Conservation (phyloP, 2,329 filamentous ascomycete genomes). For the Clonostachys solani region DNA sequence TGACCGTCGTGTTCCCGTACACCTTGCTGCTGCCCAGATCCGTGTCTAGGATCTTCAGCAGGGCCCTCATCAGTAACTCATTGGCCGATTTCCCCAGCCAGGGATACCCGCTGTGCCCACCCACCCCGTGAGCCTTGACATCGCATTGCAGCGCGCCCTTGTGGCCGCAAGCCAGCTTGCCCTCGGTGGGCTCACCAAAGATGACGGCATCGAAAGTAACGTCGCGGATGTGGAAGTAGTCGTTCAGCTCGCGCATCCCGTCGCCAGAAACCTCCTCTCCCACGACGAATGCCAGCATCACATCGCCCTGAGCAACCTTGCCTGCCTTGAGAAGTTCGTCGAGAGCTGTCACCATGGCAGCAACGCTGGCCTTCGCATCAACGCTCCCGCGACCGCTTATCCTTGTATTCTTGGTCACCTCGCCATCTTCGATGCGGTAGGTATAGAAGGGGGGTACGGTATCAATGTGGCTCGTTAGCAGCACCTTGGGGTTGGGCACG, state of each 20-base stretch:
- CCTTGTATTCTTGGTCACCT: constrained; percentile 35
- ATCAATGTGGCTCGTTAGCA: constrained; percentile 83
- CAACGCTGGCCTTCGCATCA: constrained; percentile 67
- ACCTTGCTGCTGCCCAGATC: constrained; percentile 72
- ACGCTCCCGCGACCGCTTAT: constrained; percentile 73
- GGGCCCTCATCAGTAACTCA: constrained; percentile 71
- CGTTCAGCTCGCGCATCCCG: constrained; percentile 65
- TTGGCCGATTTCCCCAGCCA: constrained; percentile 85
- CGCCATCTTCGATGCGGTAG: constrained; percentile 52
- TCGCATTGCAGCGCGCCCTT: constrained; percentile 75
- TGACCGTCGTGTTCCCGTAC: constrained; percentile 86
- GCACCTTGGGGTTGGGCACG: constrained; percentile 48
- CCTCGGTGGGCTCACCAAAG: constrained; percentile 91
- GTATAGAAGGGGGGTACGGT: constrained; percentile 69
- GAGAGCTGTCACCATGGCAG: constrained; percentile 69
- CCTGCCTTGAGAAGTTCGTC: constrained; percentile 42
- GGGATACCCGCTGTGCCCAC: constrained; percentile 87
- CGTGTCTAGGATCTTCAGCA: constrained; percentile 61
- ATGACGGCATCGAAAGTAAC: constrained; percentile 61
- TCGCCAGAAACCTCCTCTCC: constrained; percentile 80
- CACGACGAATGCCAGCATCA: constrained; percentile 65
- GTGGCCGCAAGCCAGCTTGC: constrained; percentile 83
- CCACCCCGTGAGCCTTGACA: constrained; percentile 67
- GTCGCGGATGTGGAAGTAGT: constrained; percentile 14
- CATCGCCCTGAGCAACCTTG: constrained; percentile 39